A percentile compares a stretch with the other conserved stretches of the same genome.
phyloP scores from a whole-genome alignment of 1,139 yeast species.

The Sugiyamaella paludigena region DNA sequence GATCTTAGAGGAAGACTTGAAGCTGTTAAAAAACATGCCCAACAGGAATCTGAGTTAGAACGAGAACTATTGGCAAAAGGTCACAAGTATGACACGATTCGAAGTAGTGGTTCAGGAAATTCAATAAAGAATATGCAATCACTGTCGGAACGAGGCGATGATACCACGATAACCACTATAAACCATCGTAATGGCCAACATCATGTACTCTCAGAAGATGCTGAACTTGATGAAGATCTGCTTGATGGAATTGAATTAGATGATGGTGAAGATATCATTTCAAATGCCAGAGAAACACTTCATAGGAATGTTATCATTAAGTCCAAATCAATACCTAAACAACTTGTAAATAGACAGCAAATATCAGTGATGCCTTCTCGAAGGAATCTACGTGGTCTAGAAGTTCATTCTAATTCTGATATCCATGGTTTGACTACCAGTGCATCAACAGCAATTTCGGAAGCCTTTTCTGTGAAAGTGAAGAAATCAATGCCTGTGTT shows the following conservation, averaged over 20 bases:
- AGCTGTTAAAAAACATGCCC: constrained; percentile 16
- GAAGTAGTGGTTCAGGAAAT: constrained; percentile 22
- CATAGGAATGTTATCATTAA: constrained; percentile 29
- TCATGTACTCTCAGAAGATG: constrained; percentile 13
- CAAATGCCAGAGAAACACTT: constrained; percentile 15
- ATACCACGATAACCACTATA: neutral
- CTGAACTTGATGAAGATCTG: constrained; percentile 25
- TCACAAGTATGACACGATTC: constrained; percentile 22
- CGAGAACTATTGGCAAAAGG: constrained; percentile 20
- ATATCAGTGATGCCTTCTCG: neutral
- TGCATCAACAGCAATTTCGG: no score
- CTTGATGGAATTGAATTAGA: constrained; percentile 29
- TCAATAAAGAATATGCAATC: neutral
- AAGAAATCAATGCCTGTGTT: constrained; percentile 21
- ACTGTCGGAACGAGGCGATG: neutral
- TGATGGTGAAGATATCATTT: constrained; percentile 13
- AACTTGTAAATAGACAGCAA: neutral
- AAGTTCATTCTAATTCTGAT: constrained; percentile 4
- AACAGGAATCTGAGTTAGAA: constrained; percentile 20
- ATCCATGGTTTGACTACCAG: neutral
- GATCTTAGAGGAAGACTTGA: constrained; percentile 11
- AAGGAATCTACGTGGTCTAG: neutral
- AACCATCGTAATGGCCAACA: constrained; percentile 3
- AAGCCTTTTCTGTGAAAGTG: constrained; percentile 4
- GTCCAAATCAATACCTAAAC: no score